Percentiles rank a stretch among this genome's conserved stretches.
phyloP scores from a whole-genome alignment of 805 yeast genomes.

The Pichia deserticola region DNA sequence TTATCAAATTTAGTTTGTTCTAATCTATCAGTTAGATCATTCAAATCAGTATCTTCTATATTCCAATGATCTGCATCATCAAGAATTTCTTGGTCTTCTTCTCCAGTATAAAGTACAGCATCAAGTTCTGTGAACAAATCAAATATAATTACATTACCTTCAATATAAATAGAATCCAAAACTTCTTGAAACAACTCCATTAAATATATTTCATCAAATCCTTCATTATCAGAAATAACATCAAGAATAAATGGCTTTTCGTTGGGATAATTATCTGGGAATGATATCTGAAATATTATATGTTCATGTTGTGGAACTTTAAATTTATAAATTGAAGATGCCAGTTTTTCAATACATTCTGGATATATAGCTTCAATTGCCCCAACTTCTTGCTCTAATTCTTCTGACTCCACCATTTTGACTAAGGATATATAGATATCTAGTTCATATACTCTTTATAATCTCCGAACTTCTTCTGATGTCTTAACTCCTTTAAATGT shows the following conservation, averaged over 20 bases:
- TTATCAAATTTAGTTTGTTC: neutral
- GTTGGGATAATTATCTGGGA: slow-evolving; percentile 66
- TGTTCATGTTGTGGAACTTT: slow-evolving; percentile 56
- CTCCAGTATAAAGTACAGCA: slow-evolving; percentile 37
- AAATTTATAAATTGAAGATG: slow-evolving; percentile 38
- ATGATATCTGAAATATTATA: slow-evolving; percentile 56
- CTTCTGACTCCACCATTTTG: slow-evolving; percentile 31
- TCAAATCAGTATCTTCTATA: slow-evolving; percentile 10
- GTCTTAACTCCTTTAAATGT: neutral
- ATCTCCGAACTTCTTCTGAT: too few relatives aligned
- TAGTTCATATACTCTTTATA: too few relatives aligned
- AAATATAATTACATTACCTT: slow-evolving; percentile 70
- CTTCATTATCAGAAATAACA: slow-evolving; percentile 29
- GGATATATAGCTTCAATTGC: slow-evolving; percentile 89
- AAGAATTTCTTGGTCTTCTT: slow-evolving; percentile 21
- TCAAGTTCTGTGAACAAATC: slow-evolving; percentile 68
- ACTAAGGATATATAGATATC: too few relatives aligned
- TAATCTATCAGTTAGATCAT: neutral
- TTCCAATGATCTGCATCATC: slow-evolving; percentile 21
- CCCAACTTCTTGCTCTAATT: slow-evolving; percentile 62
- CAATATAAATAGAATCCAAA: slow-evolving; percentile 43
- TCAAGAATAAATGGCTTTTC: slow-evolving; percentile 58
- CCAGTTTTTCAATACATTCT: slow-evolving; percentile 37
- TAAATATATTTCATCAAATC: slow-evolving; percentile 41
- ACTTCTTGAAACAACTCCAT: slow-evolving; percentile 41